Conservation (phyloP, 306 rosid genomes). For the Acacia crassicarpa region DNA sequence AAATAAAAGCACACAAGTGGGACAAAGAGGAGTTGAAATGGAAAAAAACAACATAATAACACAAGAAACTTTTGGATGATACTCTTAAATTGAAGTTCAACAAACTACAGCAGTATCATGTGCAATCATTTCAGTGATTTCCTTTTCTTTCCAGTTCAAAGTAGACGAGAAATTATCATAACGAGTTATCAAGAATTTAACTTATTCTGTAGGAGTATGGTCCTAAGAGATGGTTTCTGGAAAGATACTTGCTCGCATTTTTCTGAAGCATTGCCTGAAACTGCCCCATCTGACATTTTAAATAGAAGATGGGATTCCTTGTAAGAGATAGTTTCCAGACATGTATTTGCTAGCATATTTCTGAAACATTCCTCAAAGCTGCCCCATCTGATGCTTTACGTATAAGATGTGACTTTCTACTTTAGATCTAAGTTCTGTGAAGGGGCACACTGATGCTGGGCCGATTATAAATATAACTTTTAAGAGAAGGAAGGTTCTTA, state of each 20-base stretch:
- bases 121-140: conserved; percentile 20
- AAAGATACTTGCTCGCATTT: conserved; percentile 9
- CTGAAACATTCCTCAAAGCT: not conserved
- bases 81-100: not conserved
- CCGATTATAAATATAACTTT: not conserved
- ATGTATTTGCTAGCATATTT: conserved; percentile 6
- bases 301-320: not conserved
- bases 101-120: not conserved
- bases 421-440: not conserved
- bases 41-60: conserved; percentile 1
- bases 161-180: not conserved
- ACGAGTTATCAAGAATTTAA: conserved; percentile 6
- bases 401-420: not conserved
- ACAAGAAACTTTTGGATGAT: conserved; percentile 3
- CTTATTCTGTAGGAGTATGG: conserved; percentile 7
- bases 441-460: not conserved
- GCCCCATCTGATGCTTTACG: not conserved
- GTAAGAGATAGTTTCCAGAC: not conserved
- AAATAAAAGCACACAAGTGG: not conserved
- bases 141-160: conserved; percentile 17
- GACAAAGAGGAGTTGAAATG: conserved; percentile 10
- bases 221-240: not conserved
- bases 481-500: not conserved
- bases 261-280: conserved; percentile 1
- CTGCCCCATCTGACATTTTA: not conserved